Evolutionary conservation across 1,284 basidiomycete genomes (phyloP), one percentile per base, ranked within the genome.

Genomic region (Taiwanofungus camphoratus): DNA sequence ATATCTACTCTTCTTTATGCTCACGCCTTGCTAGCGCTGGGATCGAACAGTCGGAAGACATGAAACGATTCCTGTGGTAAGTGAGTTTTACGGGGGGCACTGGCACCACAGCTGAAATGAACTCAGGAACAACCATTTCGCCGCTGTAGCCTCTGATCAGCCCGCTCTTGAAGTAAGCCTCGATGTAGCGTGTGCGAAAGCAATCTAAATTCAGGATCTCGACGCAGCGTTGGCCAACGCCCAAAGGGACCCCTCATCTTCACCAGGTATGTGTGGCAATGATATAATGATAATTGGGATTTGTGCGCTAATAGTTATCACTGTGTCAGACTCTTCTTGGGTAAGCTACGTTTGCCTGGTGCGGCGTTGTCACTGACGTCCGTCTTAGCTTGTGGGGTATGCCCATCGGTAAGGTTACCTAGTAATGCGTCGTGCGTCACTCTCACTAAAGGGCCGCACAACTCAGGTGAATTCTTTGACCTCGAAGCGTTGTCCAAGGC

Each of bases 51-150:
- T 71, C 71, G 11, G 76, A 80, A 15, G 78, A 80, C n/a, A 82
- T 82, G 79, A 83, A 82, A 51, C 69, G 72, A 2, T 83, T 84
- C 63, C 60, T 83, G 22, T 85, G 82, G 80, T 79, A 54, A 7
- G 66, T 58, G 15, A 15, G 33, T 40, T 39, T 16, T n/a, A 7
- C 20, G 33, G 9, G 29, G 45, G 2, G 26, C 20, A 12, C 21
- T 27, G 32, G 45, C 21, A 35, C 13, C 35, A 19, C 3, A 15
- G 41, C 43, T 24, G 49, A 46, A 49, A 44, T 44, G 33, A 36
- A 41, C 29, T 20, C 52, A 86, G 84, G 85, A 71, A 87, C 62
- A 82, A 86, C 55, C 84, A 87, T 57, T 86, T 87, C 57, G 79
- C 83, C 1, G 82, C 84, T 3, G 59, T 86, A 30, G 83, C 82